Evolutionary conservation across 2,329 filamentous ascomycete species (phyloP).

Genomic region (Ophiosphaerella narmari): DNA sequence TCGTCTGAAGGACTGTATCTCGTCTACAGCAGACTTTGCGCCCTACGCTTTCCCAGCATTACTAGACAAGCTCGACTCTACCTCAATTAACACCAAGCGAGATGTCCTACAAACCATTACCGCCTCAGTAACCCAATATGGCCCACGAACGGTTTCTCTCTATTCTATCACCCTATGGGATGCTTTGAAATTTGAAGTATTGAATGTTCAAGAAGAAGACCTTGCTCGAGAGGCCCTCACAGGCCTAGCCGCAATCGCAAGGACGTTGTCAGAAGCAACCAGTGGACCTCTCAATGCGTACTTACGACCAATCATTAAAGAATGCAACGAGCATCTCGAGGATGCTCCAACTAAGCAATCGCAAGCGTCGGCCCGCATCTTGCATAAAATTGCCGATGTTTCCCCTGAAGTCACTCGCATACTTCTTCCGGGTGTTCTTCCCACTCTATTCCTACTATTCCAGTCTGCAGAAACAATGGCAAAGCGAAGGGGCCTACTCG

Average conservation of each 20-base stretch:
- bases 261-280: slow-evolving; percentile 57
- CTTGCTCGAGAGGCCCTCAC: slow-evolving; percentile 64
- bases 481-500: slow-evolving; percentile 66
- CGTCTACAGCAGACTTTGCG: slow-evolving; percentile 66
- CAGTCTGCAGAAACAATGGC: slow-evolving; percentile 64
- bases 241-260: slow-evolving; percentile 60
- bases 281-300: slow-evolving; percentile 58
- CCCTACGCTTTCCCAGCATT: slow-evolving; percentile 69
- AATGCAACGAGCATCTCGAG: slow-evolving; percentile 70
- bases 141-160: slow-evolving; percentile 61
- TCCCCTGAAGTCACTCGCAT: slow-evolving; percentile 60
- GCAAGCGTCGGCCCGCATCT: slow-evolving; percentile 65
- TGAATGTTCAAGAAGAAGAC: slow-evolving; percentile 69
- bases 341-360: slow-evolving; percentile 72
- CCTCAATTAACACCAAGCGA: slow-evolving; percentile 70
- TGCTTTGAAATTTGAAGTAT: slow-evolving; percentile 69
- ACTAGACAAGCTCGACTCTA: slow-evolving; percentile 71
- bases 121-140: slow-evolving; percentile 64
- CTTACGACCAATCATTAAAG: slow-evolving; percentile 65
- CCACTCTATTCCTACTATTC: slow-evolving; percentile 63
- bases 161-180: slow-evolving; percentile 71
- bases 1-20: slow-evolving; percentile 66
- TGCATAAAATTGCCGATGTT: slow-evolving; percentile 61
- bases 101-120: slow-evolving; percentile 68
- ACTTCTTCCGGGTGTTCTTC: slow-evolving; percentile 61